These are phyloP conservation scores for Actinomucor elegans DNA, from an alignment of 371 early-diverging fungal genomes.

Conservation along the genomic window DNA sequence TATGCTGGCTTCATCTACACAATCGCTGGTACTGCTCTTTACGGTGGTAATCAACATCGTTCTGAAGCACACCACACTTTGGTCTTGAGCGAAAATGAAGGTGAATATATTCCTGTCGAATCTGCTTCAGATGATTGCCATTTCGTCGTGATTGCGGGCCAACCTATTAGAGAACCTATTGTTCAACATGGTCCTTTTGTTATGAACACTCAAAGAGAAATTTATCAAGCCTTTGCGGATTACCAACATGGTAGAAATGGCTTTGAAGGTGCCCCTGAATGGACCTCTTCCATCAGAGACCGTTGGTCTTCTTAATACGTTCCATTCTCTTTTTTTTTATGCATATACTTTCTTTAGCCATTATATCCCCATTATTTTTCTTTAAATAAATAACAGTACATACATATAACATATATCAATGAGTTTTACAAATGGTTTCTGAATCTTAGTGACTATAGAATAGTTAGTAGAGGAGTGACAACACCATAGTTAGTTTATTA, in stretches of 20 bases:
- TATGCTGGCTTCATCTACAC: constrained; percentile 72
- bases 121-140: constrained; percentile 53
- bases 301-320: constrained; percentile 9
- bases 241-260: constrained; percentile 52
- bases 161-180: constrained; percentile 58
- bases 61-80: constrained; percentile 59
- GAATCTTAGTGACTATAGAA: no score
- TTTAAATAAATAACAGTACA: no score
- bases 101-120: constrained; percentile 40
- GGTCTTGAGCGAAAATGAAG: constrained; percentile 50
- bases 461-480: no score
- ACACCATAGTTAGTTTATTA: no score
- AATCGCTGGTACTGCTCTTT: constrained; percentile 54
- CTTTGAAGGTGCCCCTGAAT: constrained; percentile 56
- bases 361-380: no score
- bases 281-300: constrained; percentile 27
- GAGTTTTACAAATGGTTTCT: no score
- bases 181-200: constrained; percentile 67
- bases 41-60: constrained; percentile 48
- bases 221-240: constrained; percentile 54
- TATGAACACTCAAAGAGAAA: constrained; percentile 56
- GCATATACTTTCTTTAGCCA: no score
- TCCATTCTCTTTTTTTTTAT: no score
- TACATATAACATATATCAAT: no score
- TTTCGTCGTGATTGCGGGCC: constrained; percentile 63